Evolutionary conservation across 2,329 filamentous ascomycete genomes (phyloP).

Genomic region (Claviceps sp.): DNA sequence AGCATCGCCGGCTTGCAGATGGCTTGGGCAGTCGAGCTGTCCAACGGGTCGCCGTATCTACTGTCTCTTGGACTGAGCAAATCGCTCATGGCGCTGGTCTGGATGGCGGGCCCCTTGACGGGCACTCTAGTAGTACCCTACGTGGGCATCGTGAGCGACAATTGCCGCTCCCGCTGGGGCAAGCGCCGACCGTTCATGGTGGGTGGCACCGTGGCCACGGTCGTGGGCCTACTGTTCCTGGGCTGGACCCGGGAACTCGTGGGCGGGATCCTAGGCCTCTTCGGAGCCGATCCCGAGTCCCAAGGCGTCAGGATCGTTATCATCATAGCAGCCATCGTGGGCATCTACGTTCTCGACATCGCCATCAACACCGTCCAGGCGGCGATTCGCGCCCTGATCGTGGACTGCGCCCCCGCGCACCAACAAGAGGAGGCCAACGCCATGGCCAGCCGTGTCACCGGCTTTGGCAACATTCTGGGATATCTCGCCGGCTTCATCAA

Average conservation of each 20-base stretch:
- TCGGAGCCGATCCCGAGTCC: conserved; percentile 56
- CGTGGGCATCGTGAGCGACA: conserved; percentile 69
- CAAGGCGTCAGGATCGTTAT: conserved; percentile 48
- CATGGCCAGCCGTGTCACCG: conserved; percentile 79
- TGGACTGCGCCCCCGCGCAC: conserved; percentile 82
- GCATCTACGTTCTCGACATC: conserved; percentile 87
- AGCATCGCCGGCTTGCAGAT: conserved; percentile 83
- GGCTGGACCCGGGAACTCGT: conserved; percentile 66
- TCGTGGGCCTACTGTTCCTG: conserved; percentile 53
- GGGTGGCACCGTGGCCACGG: conserved; percentile 52
- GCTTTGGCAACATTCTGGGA: conserved; percentile 80
- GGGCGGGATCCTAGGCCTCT: conserved; percentile 50
- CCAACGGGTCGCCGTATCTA: conserved; percentile 78
- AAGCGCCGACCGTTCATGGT: conserved; percentile 75
- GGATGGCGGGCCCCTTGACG: conserved; percentile 70
- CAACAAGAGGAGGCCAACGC: conserved; percentile 91
- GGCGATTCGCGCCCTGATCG: conserved; percentile 79
- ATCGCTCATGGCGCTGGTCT: conserved; percentile 68
- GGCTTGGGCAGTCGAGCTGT: conserved; percentile 90
- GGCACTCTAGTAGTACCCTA: conserved; percentile 73
- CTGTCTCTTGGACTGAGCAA: conserved; percentile 73
- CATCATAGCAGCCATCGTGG: conserved; percentile 68
- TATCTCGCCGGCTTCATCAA: conserved; percentile 80
- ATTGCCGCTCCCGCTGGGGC: conserved; percentile 60
- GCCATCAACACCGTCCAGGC: conserved; percentile 96